Evolutionary conservation across 2,329 filamentous ascomycete species (phyloP).

Genomic region (Colletotrichum sp.): DNA sequence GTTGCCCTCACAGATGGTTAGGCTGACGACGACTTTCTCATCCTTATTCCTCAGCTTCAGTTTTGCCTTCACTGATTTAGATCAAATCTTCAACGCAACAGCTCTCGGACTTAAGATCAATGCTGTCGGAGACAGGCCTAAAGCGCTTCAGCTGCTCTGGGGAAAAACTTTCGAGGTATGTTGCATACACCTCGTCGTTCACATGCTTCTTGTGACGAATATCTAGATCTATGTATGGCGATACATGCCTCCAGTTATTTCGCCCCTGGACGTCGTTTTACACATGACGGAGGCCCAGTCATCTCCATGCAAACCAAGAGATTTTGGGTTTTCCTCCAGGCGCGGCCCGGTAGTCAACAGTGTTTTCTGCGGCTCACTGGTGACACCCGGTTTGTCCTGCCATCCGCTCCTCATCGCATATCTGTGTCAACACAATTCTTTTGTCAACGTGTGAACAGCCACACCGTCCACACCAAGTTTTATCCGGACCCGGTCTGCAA

Average conservation of each 20-base stretch:
- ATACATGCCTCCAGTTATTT: background rate
- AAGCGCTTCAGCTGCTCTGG: background rate
- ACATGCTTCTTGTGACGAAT: background rate
- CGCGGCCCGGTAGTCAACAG: background rate
- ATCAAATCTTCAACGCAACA: background rate
- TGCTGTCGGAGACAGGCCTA: background rate
- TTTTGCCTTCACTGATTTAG: background rate
- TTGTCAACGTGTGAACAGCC: background rate
- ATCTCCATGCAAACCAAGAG: background rate
- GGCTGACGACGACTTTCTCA: no score
- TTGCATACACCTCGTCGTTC: background rate
- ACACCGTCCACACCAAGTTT: background rate
- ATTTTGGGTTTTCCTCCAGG: background rate
- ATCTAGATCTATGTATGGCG: background rate
- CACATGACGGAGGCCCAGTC: background rate
- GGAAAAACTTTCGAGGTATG: background rate
- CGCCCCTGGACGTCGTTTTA: background rate
- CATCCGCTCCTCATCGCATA: conserved; percentile 3
- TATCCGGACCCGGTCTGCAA: background rate
- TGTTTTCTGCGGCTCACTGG: background rate
- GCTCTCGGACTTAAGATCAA: background rate
- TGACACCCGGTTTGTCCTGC: background rate
- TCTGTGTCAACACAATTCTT: background rate
- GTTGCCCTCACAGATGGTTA: background rate
- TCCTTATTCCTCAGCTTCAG: background rate